Evolutionary conservation across 2,329 filamentous ascomycete species (phyloP), one percentile per base, ranked within the genome.

Genomic region (Fusarium sp.): DNA sequence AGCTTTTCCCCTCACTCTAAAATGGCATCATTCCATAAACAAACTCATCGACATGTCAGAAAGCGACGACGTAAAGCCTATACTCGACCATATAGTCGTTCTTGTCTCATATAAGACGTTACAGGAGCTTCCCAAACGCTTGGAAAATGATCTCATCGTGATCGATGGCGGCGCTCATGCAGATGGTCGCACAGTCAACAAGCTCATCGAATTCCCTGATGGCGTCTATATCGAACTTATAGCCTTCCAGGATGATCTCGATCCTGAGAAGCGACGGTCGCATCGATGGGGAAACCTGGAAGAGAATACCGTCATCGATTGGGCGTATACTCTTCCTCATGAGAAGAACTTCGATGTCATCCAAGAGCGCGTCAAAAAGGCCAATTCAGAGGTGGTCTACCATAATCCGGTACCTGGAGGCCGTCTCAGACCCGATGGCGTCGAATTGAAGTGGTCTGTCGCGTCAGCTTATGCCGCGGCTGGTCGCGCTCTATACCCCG

Each of bases 181-280:
- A 3, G 68, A 70, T 1, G 68, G 68, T 18, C 68, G 67, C 0
- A 70, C 68, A 0, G 37, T 71, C 9, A 70, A 70, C 4, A 70
- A 70, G 6, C 59, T 70, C 2, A 42, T 70, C 1, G 18, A 57
- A 1, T 71, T 70, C 3, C 32, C 63, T 1, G 68, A 70, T 8
- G 68, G 68, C 0, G 67, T 65, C 4, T 70, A 70, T 4, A 71
- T 70, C 4, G 68, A 70, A 2, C 67, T 70, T 12, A 70, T 71
- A 12, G 67, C 68, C 0, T 70, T 70, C 7, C 68, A 71, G 12
- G 21, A 71, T 9, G 49, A 16, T 2, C 11, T 70, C 0, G 68
- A 70, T 20, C 58, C 50, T 7, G 67, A 65, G 23, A 34, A 3
- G 18, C 68, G 68, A n/a, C 71, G 48, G 30, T 1, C 40, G 1